A percentile compares a stretch with the other conserved stretches of the same genome.
phyloP scores from a whole-genome alignment of 2,329 filamentous ascomycete genomes.

The Colletotrichum camelliae region DNA sequence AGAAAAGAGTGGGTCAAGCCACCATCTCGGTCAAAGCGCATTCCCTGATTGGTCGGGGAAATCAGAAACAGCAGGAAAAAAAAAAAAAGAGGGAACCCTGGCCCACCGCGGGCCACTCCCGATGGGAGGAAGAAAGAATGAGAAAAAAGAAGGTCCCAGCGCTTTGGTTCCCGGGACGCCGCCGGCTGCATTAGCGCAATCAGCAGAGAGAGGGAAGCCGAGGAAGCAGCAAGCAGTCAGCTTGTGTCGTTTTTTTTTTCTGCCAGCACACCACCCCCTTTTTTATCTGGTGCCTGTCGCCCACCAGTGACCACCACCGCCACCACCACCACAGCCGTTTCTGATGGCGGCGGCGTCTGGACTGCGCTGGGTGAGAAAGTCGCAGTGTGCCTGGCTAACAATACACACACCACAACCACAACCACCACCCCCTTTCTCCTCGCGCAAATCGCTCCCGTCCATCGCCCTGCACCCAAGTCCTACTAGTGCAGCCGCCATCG shows the following conservation, averaged over 20 bases:
- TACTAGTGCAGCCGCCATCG: background rate
- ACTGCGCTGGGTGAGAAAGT: background rate
- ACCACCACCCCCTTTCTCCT: background rate
- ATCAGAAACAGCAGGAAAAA: background rate
- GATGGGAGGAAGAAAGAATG: background rate
- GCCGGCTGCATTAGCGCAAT: constrained; percentile 18
- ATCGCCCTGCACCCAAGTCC: background rate
- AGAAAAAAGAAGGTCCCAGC: constrained; percentile 13
- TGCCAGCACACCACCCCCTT: background rate
- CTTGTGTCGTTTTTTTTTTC: background rate
- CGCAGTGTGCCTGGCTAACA: background rate
- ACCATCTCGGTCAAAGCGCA: background rate
- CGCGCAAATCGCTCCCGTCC: background rate
- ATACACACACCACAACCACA: background rate
- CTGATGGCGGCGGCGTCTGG: background rate
- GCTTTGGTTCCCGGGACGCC: constrained; percentile 21
- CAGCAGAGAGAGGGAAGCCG: background rate
- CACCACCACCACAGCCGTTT: background rate
- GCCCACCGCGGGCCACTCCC: constrained; percentile 19
- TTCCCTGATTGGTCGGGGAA: background rate
- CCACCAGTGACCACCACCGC: background rate
- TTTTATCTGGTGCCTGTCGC: background rate
- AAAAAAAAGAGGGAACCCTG: background rate
- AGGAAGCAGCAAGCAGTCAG: background rate
- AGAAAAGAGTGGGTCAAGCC: background rate